phyloP scores from a whole-genome alignment of 2,329 filamentous ascomycete genomes.

The Fusarium camptoceras region DNA sequence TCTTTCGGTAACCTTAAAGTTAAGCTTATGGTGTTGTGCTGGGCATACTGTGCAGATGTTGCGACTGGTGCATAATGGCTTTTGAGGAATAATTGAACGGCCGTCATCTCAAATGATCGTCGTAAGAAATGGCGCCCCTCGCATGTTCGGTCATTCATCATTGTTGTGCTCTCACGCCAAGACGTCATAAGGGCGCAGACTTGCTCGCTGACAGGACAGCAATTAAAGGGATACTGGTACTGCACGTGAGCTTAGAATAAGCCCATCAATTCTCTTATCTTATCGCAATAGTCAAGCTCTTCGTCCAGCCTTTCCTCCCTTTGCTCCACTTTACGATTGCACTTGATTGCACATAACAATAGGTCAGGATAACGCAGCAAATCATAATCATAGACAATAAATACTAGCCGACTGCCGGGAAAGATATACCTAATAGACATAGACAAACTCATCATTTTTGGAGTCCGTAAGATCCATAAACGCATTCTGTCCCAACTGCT shows the following conservation, averaged over 20 bases:
- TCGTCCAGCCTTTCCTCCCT: too few relatives aligned
- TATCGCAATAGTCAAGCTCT: neutral
- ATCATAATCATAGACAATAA: too few relatives aligned
- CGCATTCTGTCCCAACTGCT: conserved; percentile 60
- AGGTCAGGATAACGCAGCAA: too few relatives aligned
- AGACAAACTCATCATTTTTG: conserved; percentile 76
- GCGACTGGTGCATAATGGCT: neutral
- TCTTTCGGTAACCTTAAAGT: conserved; percentile 17
- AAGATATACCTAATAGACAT: conserved; percentile 60
- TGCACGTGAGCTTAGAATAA: neutral
- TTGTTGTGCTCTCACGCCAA: neutral
- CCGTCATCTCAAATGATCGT: neutral
- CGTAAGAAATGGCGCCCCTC: too few relatives aligned
- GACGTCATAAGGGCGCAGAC: neutral
- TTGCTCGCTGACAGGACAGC: neutral
- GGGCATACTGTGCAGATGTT: neutral
- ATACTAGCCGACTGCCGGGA: too few relatives aligned
- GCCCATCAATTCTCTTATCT: neutral
- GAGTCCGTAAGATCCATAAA: conserved; percentile 72
- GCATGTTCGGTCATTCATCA: neutral
- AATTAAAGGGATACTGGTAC: too few relatives aligned
- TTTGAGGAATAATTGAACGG: neutral
- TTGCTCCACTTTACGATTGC: too few relatives aligned
- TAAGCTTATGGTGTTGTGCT: conserved; percentile 8
- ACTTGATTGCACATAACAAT: too few relatives aligned